Evolutionary conservation across 2,329 filamentous ascomycete genomes (phyloP).

Genomic region (Tolypocladium sp.): DNA sequence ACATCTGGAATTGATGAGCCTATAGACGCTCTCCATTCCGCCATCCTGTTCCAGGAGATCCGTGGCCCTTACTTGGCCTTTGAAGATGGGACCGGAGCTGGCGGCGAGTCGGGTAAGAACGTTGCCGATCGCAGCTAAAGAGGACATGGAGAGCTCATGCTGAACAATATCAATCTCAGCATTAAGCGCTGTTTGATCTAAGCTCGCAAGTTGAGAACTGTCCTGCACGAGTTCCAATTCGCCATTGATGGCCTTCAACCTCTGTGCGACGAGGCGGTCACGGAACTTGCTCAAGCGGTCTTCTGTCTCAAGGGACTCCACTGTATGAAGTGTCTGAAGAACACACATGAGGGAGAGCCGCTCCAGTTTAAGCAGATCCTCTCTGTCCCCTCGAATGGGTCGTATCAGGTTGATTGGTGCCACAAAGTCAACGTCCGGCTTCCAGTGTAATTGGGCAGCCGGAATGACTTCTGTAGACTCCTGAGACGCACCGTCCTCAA

Average conservation of each 20-base stretch:
- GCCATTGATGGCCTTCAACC: background rate
- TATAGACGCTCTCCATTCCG: background rate
- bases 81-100: background rate
- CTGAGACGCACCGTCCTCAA: background rate
- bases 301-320: background rate
- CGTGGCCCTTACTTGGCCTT: background rate
- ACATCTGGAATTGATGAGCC: background rate
- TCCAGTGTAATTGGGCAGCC: conserved; percentile 1
- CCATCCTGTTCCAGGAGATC: background rate
- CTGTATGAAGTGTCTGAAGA: background rate
- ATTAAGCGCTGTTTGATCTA: background rate
- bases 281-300: background rate
- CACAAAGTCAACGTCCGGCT: conserved; percentile 1
- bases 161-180: background rate
- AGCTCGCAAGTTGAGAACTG: background rate
- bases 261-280: background rate
- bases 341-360: background rate
- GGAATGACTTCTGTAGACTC: background rate
- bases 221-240: background rate
- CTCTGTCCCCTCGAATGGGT: background rate
- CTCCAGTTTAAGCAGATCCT: background rate
- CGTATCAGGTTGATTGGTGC: background rate
- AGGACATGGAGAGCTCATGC: background rate
- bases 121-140: background rate
- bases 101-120: background rate